Base-by-base conservation (phyloP, 192 early-diverging fungal genomes). In the Polychytrium aggregatum region DNA sequence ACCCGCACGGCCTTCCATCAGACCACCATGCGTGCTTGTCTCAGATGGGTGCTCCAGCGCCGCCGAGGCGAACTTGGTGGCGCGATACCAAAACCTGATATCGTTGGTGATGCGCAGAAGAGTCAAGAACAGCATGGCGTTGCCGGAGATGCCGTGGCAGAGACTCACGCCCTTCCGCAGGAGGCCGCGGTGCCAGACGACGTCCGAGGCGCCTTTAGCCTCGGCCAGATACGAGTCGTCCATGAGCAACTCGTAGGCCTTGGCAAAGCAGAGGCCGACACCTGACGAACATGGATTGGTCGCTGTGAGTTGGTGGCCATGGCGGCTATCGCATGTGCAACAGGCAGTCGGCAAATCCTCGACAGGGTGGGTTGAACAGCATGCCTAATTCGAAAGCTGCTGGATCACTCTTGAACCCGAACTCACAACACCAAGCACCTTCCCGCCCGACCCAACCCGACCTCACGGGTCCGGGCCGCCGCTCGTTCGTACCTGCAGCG, bases 81-180 rank as follows among this genome's bases (percentile, higher is more conserved):
- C 48, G 10, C 46, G 31, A 13, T 28, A 13, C 9, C 25, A 37
- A 31, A 24, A 57, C 3, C 11, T 25, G 22, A 18, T 25, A 22
- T 56, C 44, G 18, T 33, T 29, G 4, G 58, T 60, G 14, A 37
- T 17, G 17, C 37, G 9, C 44, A 53, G 60, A 4, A 60, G 52
- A 24, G 37, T 18, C 31, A 57, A 24, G 40, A 60, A 60, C 17
- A 55, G 16, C 34, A 30, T 36, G n/a, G 51, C 52, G 52, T 60
- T 60, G 27, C 58, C 58, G 17, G 58, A 14, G 26, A 60, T 37
- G 51, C 58, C 58, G 37, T 60, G 51, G 24, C 52, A 56, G 4
- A 59, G 57, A 55, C 55, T 55, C 13, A 56, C 52, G 24, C 58
- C 58, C 34, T 56, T 56, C 42, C 20, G 14, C 16, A 56, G 49